phyloP scores from a whole-genome alignment of 352 stramenopile species.

The Pythium utonaiense region DNA sequence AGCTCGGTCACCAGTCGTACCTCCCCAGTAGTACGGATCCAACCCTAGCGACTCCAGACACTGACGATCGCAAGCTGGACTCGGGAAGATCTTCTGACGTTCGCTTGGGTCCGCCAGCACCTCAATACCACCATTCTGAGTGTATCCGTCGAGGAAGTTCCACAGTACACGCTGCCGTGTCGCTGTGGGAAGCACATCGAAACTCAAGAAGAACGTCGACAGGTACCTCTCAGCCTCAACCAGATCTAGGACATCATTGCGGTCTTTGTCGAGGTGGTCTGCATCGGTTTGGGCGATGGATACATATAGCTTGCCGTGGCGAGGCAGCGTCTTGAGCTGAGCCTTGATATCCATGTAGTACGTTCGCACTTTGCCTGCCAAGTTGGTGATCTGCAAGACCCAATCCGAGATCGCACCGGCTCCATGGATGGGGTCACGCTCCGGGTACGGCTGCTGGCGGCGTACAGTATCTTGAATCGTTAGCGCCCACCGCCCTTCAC shows the following conservation, averaged over 20 bases:
- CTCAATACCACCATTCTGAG: constrained; percentile 39
- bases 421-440: constrained; percentile 21
- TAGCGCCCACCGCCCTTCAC: constrained; percentile 60
- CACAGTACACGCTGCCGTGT: constrained; percentile 38
- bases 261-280: constrained; percentile 61
- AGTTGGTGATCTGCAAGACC: constrained; percentile 60
- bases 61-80: constrained; percentile 36
- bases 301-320: constrained; percentile 66
- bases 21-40: constrained; percentile 58
- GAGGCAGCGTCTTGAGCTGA: constrained; percentile 55
- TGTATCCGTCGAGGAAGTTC: constrained; percentile 48
- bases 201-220: constrained; percentile 45
- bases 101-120: constrained; percentile 47
- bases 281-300: constrained; percentile 47
- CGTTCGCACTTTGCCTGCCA: constrained; percentile 38
- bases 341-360: constrained; percentile 75
- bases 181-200: constrained; percentile 35
- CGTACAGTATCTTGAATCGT: constrained; percentile 37
- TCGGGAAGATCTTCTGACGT: constrained; percentile 47
- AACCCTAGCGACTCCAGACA: constrained; percentile 42
- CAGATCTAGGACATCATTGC: constrained; percentile 51
- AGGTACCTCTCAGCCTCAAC: constrained; percentile 56
- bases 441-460: not conserved
- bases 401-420: constrained; percentile 71
- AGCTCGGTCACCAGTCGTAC: constrained; percentile 42